Evolutionary conservation across 2,329 filamentous ascomycete genomes (phyloP).

Genomic region (Fusarium virguliforme): DNA sequence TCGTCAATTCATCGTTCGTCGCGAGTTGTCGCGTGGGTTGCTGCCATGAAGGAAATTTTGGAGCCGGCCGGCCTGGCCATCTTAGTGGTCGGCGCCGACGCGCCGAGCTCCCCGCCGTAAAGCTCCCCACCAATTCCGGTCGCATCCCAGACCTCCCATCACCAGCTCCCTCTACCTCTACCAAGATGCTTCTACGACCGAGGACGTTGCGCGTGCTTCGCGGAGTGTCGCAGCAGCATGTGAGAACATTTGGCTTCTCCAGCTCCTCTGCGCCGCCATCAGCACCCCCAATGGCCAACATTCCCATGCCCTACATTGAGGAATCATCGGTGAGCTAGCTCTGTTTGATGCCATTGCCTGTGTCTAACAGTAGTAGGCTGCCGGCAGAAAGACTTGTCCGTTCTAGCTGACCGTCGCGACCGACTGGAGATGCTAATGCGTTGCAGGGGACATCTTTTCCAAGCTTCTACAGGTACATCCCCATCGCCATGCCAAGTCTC

Average conservation of each 20-base stretch:
- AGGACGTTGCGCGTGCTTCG: constrained; percentile 54
- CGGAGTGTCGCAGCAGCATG: constrained; percentile 55
- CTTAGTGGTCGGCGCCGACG: constrained; percentile 13
- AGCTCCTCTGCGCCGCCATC: constrained; percentile 50
- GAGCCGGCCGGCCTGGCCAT: constrained; percentile 20
- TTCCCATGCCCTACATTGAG: constrained; percentile 73
- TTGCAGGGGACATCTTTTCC: constrained; percentile 84
- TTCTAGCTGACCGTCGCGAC: not conserved
- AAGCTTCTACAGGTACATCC: constrained; percentile 78
- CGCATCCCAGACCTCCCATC: constrained; percentile 31
- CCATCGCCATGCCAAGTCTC: not conserved
- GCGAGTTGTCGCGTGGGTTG: constrained; percentile 7
- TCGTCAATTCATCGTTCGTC: constrained; percentile 38
- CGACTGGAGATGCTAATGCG: constrained; percentile 37
- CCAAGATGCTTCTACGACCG: constrained; percentile 54
- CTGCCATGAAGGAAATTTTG: constrained; percentile 26
- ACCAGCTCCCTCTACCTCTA: constrained; percentile 27
- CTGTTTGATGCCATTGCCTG: not conserved
- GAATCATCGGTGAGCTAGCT: constrained; percentile 59
- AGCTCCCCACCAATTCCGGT: constrained; percentile 48
- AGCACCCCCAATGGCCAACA: constrained; percentile 57
- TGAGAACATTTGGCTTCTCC: constrained; percentile 63
- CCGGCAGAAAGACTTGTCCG: constrained; percentile 84
- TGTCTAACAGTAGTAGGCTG: constrained; percentile 69
- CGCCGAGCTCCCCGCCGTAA: constrained; percentile 35